These are phyloP conservation scores for Fusarium acutatum DNA, from an alignment of 2,329 filamentous ascomycete species.

Conservation along the genomic window DNA sequence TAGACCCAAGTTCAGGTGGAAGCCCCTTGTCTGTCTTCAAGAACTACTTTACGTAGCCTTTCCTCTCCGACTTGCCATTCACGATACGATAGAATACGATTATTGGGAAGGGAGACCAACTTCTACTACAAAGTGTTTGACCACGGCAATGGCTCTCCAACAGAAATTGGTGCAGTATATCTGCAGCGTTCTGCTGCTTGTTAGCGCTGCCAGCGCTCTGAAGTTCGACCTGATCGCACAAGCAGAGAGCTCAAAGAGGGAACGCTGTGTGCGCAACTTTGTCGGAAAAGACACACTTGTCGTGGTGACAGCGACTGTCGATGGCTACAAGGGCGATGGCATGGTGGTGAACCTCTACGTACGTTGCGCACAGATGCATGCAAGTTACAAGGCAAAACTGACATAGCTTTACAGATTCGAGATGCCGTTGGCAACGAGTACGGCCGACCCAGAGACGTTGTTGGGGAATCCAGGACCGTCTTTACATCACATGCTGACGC, in stretches of 20 bases:
- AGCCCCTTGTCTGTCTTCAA: constrained; percentile 31
- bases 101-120: constrained; percentile 15
- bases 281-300: constrained; percentile 91
- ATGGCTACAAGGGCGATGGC: constrained; percentile 88
- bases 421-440: constrained; percentile 97
- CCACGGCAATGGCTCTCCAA: constrained; percentile 56
- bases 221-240: constrained; percentile 92
- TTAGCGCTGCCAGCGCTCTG: constrained; percentile 70
- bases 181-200: constrained; percentile 66
- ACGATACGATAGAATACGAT: constrained; percentile 10
- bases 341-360: constrained; percentile 96
- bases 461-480: constrained; percentile 89
- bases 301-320: constrained; percentile 89
- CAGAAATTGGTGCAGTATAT: constrained; percentile 65
- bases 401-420: constrained; percentile 72
- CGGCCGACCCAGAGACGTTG: constrained; percentile 87
- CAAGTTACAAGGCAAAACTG: constrained; percentile 5
- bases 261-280: constrained; percentile 97
- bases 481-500: constrained; percentile 94
- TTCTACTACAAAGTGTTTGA: background rate
- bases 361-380: constrained; percentile 44
- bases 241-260: constrained; percentile 66
- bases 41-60: constrained; percentile 38
- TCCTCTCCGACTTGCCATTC: constrained; percentile 22
- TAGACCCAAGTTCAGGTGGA: constrained; percentile 14